Evolutionary conservation across 352 stramenopile species (phyloP).

Genomic region (Phytophthora hibernalis): DNA sequence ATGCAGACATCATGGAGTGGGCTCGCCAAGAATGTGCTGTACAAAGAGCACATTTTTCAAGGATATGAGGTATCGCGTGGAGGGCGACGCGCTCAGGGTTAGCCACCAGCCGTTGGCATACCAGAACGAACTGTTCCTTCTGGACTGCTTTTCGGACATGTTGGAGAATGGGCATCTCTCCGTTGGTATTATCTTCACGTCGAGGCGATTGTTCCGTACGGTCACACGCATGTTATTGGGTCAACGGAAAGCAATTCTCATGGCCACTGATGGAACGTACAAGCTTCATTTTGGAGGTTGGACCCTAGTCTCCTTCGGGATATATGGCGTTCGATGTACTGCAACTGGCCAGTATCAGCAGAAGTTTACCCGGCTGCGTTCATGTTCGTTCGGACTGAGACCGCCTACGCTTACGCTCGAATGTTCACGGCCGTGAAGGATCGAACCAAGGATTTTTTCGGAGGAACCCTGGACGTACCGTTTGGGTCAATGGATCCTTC

Average conservation of each 20-base stretch:
- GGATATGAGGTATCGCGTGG: background rate
- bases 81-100: background rate
- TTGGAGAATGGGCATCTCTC: conserved; percentile 2
- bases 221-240: background rate
- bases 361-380: conserved; percentile 6
- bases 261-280: conserved; percentile 10
- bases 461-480: conserved; percentile 1
- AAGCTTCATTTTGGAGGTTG: conserved; percentile 15
- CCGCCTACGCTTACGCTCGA: background rate
- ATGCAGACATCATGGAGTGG: conserved; percentile 11
- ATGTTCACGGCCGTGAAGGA: background rate
- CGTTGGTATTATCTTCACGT: conserved; percentile 1
- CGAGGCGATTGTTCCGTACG: background rate
- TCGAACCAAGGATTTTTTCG: background rate
- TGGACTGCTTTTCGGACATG: conserved; percentile 1
- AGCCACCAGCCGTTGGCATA: background rate
- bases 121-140: conserved; percentile 6
- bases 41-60: conserved; percentile 1
- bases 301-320: conserved; percentile 5
- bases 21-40: background rate
- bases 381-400: conserved; percentile 10
- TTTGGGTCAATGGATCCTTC: conserved; percentile 8
- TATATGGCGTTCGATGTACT: conserved; percentile 2
- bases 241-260: background rate
- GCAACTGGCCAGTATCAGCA: conserved; percentile 2